Base-by-base conservation (phyloP, 495 filamentous ascomycete genomes). In the Penicillium cinerascens region DNA sequence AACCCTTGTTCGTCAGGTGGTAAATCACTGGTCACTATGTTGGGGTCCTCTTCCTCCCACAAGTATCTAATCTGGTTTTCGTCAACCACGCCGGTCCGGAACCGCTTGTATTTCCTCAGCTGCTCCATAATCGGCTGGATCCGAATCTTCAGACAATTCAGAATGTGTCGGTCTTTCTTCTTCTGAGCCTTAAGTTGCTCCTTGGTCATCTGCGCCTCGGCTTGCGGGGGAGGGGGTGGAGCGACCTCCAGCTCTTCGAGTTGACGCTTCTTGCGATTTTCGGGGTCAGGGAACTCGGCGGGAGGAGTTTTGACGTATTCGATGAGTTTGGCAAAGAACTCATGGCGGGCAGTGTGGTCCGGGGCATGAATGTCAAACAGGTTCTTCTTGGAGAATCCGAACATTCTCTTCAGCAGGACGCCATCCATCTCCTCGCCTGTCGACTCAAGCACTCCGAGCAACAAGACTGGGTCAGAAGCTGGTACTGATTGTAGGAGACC, bases 101-200 rank as follows among this genome's bases (percentile, higher is more conserved):
- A 97, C 52, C 86, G 86, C 64, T 86, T 87, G 67, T 93, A 92
- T 52, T 81, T 83, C 58, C 93, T 88, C 52, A 97, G 88, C 69
- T 95, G 87, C 54, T 97, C 92, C 90, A 98, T 95, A 56, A 96
- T 86, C 11, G 87, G 87, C 68, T 96, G 91, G 46, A 98, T 83
- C 21, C 86, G 78, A 16, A 92, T 78, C 71, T 97, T 97, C 47
- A 98, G 72, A 47, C 87, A 67, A 65, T 97, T 96, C 33, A 96
- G 74, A 2, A 81, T 80, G 47, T 89, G 82, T 27, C 86, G 81
- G 66, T 98, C 95, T 36, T 82, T 80, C 68, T 87, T 83, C 62
- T 86, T 89, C 71, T 91, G 88, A 2, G 81, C 83, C 59, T 88
- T 88, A 36, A 87, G 78, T 65, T 96, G 85, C 46, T 88, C 87